Evolutionary conservation across 2,329 filamentous ascomycete genomes (phyloP).

Genomic region (Elsinoe batatas): DNA sequence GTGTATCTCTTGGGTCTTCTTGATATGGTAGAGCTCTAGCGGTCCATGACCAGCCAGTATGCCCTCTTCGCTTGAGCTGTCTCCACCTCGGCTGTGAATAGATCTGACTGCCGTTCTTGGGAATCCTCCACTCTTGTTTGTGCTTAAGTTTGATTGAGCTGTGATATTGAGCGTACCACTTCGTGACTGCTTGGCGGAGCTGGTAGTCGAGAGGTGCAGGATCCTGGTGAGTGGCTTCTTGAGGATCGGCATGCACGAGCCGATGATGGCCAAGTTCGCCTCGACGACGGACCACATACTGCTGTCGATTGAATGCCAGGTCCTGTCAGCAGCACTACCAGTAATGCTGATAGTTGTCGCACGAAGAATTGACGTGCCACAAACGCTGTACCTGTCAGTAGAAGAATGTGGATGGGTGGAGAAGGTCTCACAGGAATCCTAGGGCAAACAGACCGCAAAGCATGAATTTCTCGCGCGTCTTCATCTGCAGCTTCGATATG

Average conservation of each 20-base stretch:
- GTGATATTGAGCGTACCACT: conserved; percentile 4
- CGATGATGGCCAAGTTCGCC: conserved; percentile 23
- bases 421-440: conserved; percentile 22
- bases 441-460: conserved; percentile 28
- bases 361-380: conserved; percentile 22
- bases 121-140: conserved; percentile 1
- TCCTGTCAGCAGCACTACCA: conserved; percentile 19
- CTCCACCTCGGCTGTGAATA: neutral
- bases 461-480: conserved; percentile 22
- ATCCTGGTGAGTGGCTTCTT: conserved; percentile 21
- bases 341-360: conserved; percentile 21
- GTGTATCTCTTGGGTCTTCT: conserved; percentile 11
- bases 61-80: conserved; percentile 10
- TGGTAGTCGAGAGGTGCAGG: conserved; percentile 16
- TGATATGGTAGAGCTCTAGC: neutral
- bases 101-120: neutral
- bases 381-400: conserved; percentile 15
- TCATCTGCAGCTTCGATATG: conserved; percentile 23
- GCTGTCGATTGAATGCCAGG: conserved; percentile 24
- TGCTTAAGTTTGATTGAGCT: neutral
- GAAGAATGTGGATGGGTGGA: neutral
- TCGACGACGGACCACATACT: conserved; percentile 22
- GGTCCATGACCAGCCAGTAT: neutral
- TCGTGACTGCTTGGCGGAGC: neutral
- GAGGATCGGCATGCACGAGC: conserved; percentile 22